These are phyloP conservation scores for Angomonas ambiguus DNA, from an alignment of 208 protist species.

Conservation along the genomic window DNA sequence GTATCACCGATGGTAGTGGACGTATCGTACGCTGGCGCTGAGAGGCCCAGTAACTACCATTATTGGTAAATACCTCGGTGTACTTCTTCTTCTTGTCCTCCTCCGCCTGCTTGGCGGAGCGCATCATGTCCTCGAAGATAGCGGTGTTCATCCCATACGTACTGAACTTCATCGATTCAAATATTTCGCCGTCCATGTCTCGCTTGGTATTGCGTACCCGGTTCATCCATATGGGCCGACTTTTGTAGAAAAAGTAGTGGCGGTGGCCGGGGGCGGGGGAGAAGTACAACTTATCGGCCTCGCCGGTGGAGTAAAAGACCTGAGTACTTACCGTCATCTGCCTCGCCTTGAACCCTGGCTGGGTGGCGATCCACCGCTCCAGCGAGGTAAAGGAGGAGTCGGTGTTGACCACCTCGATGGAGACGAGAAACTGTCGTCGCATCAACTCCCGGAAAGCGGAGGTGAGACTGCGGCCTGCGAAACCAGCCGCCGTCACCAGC, in stretches of 20 bases:
- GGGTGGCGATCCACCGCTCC: conserved; percentile 73
- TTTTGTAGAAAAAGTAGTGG: conserved; percentile 83
- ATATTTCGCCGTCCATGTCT: conserved; percentile 61
- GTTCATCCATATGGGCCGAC: conserved; percentile 60
- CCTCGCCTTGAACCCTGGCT: conserved; percentile 60
- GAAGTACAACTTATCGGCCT: conserved; percentile 51
- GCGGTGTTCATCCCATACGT: conserved; percentile 52
- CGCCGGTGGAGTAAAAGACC: conserved; percentile 59
- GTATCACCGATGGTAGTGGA: conserved; percentile 87
- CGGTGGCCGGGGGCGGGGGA: conserved; percentile 62
- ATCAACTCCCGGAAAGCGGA: conserved; percentile 18
- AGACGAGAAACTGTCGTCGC: conserved; percentile 67
- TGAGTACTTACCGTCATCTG: conserved; percentile 74
- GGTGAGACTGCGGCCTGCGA: conserved; percentile 21
- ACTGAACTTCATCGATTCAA: conserved; percentile 50
- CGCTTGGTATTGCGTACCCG: conserved; percentile 58
- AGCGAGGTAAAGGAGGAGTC: conserved; percentile 81
- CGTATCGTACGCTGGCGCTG: conserved; percentile 67
- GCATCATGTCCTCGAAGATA: conserved; percentile 66
- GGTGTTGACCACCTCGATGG: conserved; percentile 77
- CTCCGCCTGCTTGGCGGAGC: conserved; percentile 54
- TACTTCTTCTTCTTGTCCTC: conserved; percentile 64
- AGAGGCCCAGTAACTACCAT: conserved; percentile 63
- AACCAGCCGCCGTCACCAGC: conserved; percentile 73
- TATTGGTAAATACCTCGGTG: conserved; percentile 85